Conservation (phyloP, 1,284 basidiomycete genomes). For the Trametes versicolor region DNA sequence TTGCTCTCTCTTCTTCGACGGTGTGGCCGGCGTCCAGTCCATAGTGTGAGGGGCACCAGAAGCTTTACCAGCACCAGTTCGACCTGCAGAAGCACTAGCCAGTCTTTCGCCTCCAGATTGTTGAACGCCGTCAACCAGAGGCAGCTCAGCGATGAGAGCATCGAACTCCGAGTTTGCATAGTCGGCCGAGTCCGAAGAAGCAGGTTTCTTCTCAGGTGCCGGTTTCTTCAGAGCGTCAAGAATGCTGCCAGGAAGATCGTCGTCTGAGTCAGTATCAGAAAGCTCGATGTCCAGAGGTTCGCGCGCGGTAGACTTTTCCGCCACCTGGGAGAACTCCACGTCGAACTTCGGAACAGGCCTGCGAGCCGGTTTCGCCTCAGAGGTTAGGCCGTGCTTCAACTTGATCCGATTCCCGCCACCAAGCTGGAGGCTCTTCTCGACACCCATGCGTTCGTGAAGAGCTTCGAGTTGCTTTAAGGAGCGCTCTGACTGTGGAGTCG, state of each 20-base stretch:
- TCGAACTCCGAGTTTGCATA: conserved; percentile 53
- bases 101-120: too few relatives aligned
- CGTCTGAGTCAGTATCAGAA: conserved; percentile 42
- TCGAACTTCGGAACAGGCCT: conserved; percentile 58
- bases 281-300: conserved; percentile 31
- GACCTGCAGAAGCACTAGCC: not conserved
- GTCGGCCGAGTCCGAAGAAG: conserved; percentile 38
- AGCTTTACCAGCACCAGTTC: not conserved
- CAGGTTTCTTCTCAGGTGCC: conserved; percentile 9
- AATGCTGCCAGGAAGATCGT: conserved; percentile 57
- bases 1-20: conserved; percentile 24
- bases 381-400: conserved; percentile 43
- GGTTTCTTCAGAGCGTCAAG: conserved; percentile 32
- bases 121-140: not conserved
- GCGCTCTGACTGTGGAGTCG: conserved; percentile 39
- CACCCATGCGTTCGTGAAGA: conserved; percentile 56
- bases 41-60: not conserved
- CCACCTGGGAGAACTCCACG: conserved; percentile 60
- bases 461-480: conserved; percentile 54
- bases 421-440: conserved; percentile 52
- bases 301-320: conserved; percentile 39
- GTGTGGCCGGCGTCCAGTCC: not conserved
- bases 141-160: conserved; percentile 44
- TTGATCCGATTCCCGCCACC: conserved; percentile 58
- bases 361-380: conserved; percentile 30